Evolutionary conservation across 768 basidiomycete genomes (phyloP).

Genomic region (Lentinus tigrinus): DNA sequence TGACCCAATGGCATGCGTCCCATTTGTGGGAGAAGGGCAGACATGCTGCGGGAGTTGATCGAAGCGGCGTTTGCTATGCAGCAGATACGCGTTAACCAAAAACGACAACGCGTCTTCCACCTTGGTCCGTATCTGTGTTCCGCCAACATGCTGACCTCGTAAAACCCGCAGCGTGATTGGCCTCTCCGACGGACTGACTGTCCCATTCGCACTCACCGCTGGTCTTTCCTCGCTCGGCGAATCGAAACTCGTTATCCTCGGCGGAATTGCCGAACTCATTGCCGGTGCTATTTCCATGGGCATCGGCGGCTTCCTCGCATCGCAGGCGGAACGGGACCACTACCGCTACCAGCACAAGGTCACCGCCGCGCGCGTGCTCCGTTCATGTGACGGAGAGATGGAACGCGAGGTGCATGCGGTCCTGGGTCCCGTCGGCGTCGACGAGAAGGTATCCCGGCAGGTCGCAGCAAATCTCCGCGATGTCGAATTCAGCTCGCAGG

Average conservation of each 20-base stretch:
- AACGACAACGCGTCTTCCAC: too few relatives aligned
- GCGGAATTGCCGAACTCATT: conserved; percentile 93
- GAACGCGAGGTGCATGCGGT: conserved; percentile 91
- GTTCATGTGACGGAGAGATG: conserved; percentile 93
- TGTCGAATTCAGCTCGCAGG: conserved; percentile 48
- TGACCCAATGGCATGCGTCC: not conserved
- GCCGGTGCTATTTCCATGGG: conserved; percentile 98
- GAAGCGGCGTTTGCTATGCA: not conserved
- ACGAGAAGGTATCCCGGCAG: conserved; percentile 72
- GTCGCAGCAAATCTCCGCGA: conserved; percentile 77
- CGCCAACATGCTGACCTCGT: conserved; percentile 1
- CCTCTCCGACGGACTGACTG: conserved; percentile 87
- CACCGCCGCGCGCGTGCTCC: conserved; percentile 78
- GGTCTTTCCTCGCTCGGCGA: conserved; percentile 88
- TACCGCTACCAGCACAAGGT: conserved; percentile 77
- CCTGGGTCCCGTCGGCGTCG: conserved; percentile 86
- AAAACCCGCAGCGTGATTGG: conserved; percentile 67
- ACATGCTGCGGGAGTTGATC: not conserved
- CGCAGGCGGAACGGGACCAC: conserved; percentile 95
- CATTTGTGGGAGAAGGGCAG: not conserved
- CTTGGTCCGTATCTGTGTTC: not conserved
- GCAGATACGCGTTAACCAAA: not conserved
- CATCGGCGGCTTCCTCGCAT: conserved; percentile 95
- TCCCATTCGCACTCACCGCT: conserved; percentile 89
- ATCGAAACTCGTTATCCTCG: conserved; percentile 88